Conservation (phyloP, 495 filamentous ascomycete genomes). For the Podospora comata region DNA sequence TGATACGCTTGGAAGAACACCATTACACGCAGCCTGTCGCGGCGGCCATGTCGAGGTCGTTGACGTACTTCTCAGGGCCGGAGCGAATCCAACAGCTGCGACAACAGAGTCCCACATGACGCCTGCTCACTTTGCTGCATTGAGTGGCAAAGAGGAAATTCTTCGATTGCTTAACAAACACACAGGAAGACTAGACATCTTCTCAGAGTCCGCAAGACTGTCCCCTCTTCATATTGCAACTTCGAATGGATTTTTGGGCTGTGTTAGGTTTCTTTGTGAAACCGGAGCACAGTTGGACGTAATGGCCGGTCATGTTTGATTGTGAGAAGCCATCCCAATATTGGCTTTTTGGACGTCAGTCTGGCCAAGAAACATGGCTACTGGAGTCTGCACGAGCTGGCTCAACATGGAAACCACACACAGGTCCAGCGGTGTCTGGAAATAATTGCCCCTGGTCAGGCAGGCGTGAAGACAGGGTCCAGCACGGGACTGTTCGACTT, state of each 20-base stretch:
- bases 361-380: no score
- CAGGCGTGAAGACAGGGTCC: no score
- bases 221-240: slow-evolving; percentile 1
- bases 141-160: neutral
- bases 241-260: neutral
- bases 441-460: no score
- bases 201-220: neutral
- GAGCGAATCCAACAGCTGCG: neutral
- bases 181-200: neutral
- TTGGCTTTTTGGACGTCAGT: no score
- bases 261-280: neutral
- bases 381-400: no score
- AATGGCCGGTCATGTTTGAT: neutral
- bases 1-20: neutral
- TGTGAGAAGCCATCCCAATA: no score
- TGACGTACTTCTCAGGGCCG: neutral
- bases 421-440: no score
- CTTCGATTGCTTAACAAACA: neutral
- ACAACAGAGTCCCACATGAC: neutral
- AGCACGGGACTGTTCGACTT: no score
- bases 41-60: slow-evolving; percentile 1
- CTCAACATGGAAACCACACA: no score
- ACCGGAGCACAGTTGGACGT: neutral
- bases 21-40: neutral
- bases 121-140: neutral